These are phyloP conservation scores for Bacterosira constricta DNA, from an alignment of 108 stramenopile species.

Conservation along the genomic window DNA sequence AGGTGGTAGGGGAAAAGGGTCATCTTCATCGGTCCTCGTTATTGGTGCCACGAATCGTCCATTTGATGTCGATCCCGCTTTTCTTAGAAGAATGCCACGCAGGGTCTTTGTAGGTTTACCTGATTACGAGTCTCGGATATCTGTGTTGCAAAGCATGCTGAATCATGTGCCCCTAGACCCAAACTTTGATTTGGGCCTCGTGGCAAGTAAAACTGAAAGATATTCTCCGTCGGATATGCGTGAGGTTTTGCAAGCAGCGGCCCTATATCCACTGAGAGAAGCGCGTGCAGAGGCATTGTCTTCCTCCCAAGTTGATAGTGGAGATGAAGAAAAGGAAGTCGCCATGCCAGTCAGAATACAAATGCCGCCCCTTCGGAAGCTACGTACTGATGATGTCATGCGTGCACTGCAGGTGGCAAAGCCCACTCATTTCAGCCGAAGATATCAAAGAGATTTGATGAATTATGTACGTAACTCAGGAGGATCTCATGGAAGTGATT, in stretches of 20 bases:
- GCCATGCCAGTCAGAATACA: constrained; percentile 8
- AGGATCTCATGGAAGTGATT: constrained; percentile 1
- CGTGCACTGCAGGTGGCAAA: constrained; percentile 42
- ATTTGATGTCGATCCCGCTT: constrained; percentile 93
- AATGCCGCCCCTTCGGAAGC: constrained; percentile 37
- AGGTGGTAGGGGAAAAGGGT: constrained; percentile 20
- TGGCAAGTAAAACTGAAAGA: constrained; percentile 57
- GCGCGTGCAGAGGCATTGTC: constrained; percentile 33
- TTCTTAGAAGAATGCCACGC: constrained; percentile 85
- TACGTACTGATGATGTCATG: constrained; percentile 58
- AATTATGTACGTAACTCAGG: constrained; percentile 37
- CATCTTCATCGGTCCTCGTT: constrained; percentile 38
- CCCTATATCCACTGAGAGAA: constrained; percentile 60
- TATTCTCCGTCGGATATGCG: constrained; percentile 75
- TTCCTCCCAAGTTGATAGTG: not conserved
- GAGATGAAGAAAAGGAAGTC: not conserved
- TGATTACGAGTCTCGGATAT: constrained; percentile 62
- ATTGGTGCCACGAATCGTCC: constrained; percentile 95
- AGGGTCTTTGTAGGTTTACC: constrained; percentile 89
- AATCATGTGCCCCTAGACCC: constrained; percentile 39
- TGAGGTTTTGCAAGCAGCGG: constrained; percentile 70
- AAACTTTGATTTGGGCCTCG: constrained; percentile 33
- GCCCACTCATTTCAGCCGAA: constrained; percentile 58
- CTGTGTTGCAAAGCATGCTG: constrained; percentile 62
- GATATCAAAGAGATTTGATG: constrained; percentile 38